Base-by-base conservation (phyloP, 345 rosid genomes). In the Aquilaria sinensis region DNA sequence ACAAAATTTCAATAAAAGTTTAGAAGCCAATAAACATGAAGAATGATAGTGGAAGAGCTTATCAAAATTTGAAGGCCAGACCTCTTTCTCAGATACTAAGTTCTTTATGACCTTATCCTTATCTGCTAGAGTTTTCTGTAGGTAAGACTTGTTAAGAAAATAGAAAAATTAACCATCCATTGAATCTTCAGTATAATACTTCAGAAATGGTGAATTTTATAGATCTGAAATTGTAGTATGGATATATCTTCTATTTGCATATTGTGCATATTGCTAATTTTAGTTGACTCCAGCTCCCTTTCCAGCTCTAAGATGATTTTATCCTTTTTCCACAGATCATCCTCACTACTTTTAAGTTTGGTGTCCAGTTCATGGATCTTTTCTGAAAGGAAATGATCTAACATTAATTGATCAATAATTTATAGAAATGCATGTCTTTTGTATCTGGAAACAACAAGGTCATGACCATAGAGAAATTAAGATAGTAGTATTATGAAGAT, bases 221-320 rank as follows among this genome's bases (percentile, higher is more conserved):
- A 67, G 52, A 34, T 60, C 30, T 50, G 47, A 9, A 56, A 52
- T 16, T 47, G 31, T 63, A 14, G 34, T 10, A 48, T 34, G 91
- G 94, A 91, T 91, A 88, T 91, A 69, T 86, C 88, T 80, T 85
- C 84, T 5, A 83, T 59, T 70, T 81, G 89, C 60, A 46, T 46
- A 60, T 68, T 67, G 56, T 76, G 77, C 64, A 65, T n/a, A n/a
- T n/a, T n/a, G n/a, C n/a, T 66, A 63, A 78, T 57, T 68, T 72
- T 81, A 67, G 71, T 80, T 58, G 68, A 83, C 65, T 86, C 84
- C 68, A 84, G 70, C 71, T 75, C 72, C 54, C 71, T 77, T 61
- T 78, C 80, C 66, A 91, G 79, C 77, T 81, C 86, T 46, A 80
- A 71, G 61, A 91, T 78, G 53, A 58, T 68, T 58, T 69, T 78